Percentiles rank a stretch among this genome's conserved stretches.
Evolutionary conservation across 306 rosid species (phyloP).

Genomic region (Alnus glutinosa): DNA sequence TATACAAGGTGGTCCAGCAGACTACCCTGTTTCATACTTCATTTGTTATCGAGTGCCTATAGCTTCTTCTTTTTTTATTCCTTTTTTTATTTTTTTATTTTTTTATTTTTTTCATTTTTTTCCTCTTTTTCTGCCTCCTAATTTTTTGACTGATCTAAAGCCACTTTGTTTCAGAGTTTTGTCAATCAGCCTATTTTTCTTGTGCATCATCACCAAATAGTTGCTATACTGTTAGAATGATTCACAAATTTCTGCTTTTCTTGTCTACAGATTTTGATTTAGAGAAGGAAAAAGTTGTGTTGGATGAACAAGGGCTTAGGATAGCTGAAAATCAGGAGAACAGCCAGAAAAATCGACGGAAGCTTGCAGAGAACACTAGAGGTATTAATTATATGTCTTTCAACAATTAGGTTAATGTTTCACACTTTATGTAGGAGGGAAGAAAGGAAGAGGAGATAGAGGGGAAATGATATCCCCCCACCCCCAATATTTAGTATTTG

Average conservation of each 20-base stretch:
- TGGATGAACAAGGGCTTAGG: constrained; percentile 96
- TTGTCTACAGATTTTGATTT: constrained; percentile 74
- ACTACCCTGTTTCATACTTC: neutral
- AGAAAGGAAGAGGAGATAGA: neutral
- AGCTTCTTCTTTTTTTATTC: neutral
- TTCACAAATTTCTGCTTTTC: constrained; percentile 1
- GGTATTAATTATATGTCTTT: constrained; percentile 38
- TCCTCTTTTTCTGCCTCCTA: neutral
- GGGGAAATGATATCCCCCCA: neutral
- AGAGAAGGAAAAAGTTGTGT: constrained; percentile 80
- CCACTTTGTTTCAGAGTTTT: neutral
- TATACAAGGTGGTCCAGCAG: neutral
- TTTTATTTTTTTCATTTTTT: neutral
- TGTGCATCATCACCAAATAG: neutral
- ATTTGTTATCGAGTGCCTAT: neutral
- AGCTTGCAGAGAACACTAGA: constrained; percentile 96
- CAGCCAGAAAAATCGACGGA: constrained; percentile 95
- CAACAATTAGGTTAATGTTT: neutral
- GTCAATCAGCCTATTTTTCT: neutral
- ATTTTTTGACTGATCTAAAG: neutral
- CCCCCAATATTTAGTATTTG: neutral
- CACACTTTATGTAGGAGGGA: constrained; percentile 13
- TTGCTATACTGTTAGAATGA: neutral
- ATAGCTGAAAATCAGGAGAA: constrained; percentile 96
- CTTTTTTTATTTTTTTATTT: neutral